Conservation (phyloP, 208 protist genomes). For the Crithidia bombi region DNA sequence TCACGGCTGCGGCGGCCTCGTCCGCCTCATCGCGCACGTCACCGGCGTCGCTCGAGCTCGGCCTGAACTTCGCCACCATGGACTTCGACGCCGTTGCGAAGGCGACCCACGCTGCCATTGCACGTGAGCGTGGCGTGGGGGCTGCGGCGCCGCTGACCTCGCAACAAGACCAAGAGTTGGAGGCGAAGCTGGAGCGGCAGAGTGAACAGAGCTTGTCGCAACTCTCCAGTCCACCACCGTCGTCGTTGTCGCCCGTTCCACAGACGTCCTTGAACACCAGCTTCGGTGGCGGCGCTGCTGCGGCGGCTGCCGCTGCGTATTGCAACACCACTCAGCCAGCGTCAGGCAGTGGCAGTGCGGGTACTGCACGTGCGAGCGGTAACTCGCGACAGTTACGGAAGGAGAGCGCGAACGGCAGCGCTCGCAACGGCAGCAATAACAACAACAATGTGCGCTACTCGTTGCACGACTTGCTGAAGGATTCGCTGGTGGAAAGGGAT, state of each 20-base stretch:
- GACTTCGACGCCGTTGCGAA: slow-evolving; percentile 56
- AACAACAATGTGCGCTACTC: slow-evolving; percentile 34
- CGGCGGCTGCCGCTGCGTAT: not conserved
- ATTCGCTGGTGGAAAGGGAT: slow-evolving; percentile 62
- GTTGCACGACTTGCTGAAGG: slow-evolving; percentile 63
- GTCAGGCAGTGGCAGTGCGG: not conserved
- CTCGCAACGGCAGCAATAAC: not conserved
- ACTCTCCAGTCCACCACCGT: slow-evolving; percentile 1
- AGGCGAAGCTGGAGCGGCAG: slow-evolving; percentile 10
- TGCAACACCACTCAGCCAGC: not conserved
- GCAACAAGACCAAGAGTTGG: slow-evolving; percentile 12
- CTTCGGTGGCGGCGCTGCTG: not conserved
- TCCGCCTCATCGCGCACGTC: not conserved
- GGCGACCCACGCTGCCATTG: slow-evolving; percentile 46
- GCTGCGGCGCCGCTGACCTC: not conserved
- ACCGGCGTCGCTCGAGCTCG: slow-evolving; percentile 32
- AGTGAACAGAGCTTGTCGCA: not conserved
- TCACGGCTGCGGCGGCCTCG: not conserved
- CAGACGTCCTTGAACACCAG: not conserved
- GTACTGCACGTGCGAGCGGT: not conserved
- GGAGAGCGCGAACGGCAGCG: not conserved
- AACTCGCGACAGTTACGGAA: not conserved
- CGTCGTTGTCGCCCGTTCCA: not conserved
- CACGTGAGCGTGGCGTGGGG: slow-evolving; percentile 20
- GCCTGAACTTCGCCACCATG: slow-evolving; percentile 61